A percentile compares a stretch with the other conserved stretches of the same genome.
Conservation (phyloP, 306 rosid genomes). For the Fragaria vesca region DNA sequence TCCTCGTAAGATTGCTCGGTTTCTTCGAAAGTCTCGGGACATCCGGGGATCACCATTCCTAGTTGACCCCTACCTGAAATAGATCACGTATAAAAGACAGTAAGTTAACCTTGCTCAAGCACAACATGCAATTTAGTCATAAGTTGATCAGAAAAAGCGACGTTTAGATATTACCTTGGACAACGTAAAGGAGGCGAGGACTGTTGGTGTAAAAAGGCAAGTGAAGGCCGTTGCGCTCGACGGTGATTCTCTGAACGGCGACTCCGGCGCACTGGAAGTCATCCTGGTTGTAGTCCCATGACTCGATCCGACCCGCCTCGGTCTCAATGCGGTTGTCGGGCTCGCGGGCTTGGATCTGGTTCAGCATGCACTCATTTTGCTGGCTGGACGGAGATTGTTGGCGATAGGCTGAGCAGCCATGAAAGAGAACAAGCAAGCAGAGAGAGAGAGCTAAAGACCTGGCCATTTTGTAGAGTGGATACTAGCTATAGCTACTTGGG, state of each 20-base stretch:
- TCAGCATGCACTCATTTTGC: conserved; percentile 32
- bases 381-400: neutral
- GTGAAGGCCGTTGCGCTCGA: conserved; percentile 46
- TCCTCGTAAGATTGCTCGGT: conserved; percentile 7
- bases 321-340: conserved; percentile 39
- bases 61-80: conserved; percentile 30
- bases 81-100: neutral
- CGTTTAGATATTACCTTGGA: conserved; percentile 22
- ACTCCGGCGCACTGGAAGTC: conserved; percentile 43
- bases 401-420: conserved; percentile 34
- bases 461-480: conserved; percentile 27
- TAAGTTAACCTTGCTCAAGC: neutral
- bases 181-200: conserved; percentile 39
- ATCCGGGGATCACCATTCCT: conserved; percentile 34
- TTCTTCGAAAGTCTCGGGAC: conserved; percentile 48
- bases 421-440: conserved; percentile 36
- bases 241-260: conserved; percentile 29
- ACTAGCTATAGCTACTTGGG: neutral
- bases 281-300: conserved; percentile 45
- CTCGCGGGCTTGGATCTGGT: conserved; percentile 37
- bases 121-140: neutral
- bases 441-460: conserved; percentile 38
- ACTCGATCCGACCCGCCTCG: conserved; percentile 45
- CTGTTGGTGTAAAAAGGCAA: conserved; percentile 45
- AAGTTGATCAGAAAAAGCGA: too few relatives aligned